Evolutionary conservation across 371 early-diverging fungal genomes (phyloP), one percentile per base, ranked within the genome.

Genomic region (Lichtheimia ramosa): DNA sequence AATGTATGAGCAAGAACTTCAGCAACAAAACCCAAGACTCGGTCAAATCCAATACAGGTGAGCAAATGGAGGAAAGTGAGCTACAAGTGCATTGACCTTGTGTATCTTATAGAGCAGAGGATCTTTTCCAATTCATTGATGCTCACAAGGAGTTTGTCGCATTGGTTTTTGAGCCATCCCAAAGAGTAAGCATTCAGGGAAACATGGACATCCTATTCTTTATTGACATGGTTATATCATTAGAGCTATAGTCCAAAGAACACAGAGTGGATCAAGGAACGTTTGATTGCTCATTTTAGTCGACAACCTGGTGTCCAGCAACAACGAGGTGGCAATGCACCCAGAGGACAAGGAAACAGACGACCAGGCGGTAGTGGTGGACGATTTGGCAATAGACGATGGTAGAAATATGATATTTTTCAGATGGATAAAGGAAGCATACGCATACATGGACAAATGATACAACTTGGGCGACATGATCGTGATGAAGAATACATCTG

Each of bases 221-320:
- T n/a, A 18, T 34, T 43, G 25, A 50, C 34, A 18, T 20, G 12
- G 40, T 21, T 2, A 41, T 21, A 13, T n/a, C 5, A 12, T 14
- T 52, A 79, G 79, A 69, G 48, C 21, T 79, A 79, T 60, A 58
- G 57, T 41, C 79, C 79, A 39, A 70, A 65, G 23, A 71, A 79
- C 56, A 79, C 70, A 60, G 71, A 70, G 25, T 79, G 80, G 80
- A 74, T 79, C 48, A 79, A 79, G 40, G 75, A 76, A 8, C 59
- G 68, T n/a, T 43, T 79, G 20, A 58, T 79, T 56, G 62, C 68
- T 16, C 76, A 79, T 67, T 74, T 79, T 41, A 76, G 77, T 23
- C 51, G 59, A 52, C 59, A 51, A 24, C 39, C 46, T 14, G 15
- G 10, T 15, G 46, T 43, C 23, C 43, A 59, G 15, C 23, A 27